A percentile compares a stretch with the other conserved stretches of the same genome.
Evolutionary conservation across 495 filamentous ascomycete genomes (phyloP).

Genomic region (Parachaetomium inaequale): DNA sequence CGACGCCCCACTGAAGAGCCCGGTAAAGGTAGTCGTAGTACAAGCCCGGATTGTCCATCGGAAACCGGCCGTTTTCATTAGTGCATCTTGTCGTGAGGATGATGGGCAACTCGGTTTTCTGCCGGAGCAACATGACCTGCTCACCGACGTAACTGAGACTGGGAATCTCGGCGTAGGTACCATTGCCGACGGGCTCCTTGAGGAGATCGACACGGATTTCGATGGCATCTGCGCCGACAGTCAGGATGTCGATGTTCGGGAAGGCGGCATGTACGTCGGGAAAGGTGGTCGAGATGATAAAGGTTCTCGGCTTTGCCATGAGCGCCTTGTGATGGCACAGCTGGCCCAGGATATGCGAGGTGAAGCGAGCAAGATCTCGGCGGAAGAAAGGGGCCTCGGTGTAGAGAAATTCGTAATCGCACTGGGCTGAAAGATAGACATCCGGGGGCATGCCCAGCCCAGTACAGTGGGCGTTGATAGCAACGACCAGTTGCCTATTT

Average conservation of each 20-base stretch:
- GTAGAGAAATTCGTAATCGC: slow-evolving; percentile 82
- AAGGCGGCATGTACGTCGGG: slow-evolving; percentile 79
- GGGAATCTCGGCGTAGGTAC: slow-evolving; percentile 56
- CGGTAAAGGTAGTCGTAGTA: slow-evolving; percentile 74
- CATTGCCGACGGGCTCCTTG: slow-evolving; percentile 63
- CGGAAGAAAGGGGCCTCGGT: slow-evolving; percentile 65
- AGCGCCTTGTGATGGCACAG: slow-evolving; percentile 68
- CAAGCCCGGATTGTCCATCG: slow-evolving; percentile 69
- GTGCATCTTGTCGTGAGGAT: slow-evolving; percentile 82
- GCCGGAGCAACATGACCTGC: slow-evolving; percentile 76
- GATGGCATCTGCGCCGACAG: slow-evolving; percentile 78
- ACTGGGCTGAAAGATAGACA: slow-evolving; percentile 56
- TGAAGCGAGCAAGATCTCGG: slow-evolving; percentile 71
- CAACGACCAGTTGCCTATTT: slow-evolving; percentile 50
- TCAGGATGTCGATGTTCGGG: slow-evolving; percentile 78
- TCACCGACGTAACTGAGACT: slow-evolving; percentile 80
- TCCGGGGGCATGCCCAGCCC: slow-evolving; percentile 65
- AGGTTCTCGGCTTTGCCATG: slow-evolving; percentile 70
- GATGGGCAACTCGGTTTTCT: slow-evolving; percentile 79
- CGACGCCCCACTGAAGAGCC: slow-evolving; percentile 80
- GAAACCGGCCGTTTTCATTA: slow-evolving; percentile 75
- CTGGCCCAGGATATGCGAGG: slow-evolving; percentile 73
- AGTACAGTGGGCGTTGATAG: slow-evolving; percentile 72
- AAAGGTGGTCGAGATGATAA: slow-evolving; percentile 82
- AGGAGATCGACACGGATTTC: slow-evolving; percentile 79